Evolutionary conservation across 2,329 filamentous ascomycete species (phyloP), one percentile per base, ranked within the genome.

Genomic region (Aspergillus sp.): DNA sequence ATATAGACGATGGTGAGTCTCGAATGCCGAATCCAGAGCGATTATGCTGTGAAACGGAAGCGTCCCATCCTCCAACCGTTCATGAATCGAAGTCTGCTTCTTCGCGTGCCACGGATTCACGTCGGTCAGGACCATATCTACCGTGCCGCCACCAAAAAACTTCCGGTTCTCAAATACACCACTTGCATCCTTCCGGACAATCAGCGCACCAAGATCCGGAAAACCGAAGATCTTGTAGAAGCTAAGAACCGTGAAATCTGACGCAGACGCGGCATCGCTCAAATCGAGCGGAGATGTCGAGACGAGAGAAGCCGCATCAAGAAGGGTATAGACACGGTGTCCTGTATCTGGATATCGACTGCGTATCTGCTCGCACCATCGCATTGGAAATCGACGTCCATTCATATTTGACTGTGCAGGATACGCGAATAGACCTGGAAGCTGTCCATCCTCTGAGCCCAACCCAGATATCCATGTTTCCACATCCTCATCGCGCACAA

Each of bases 151-250:
- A 5, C 93, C 93, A 74, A 99, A 99, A 67, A 96, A 99, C 60
- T 79, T 86, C 58, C 91, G 85, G 42, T 80, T 78, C 32, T 83
- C 78, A 47, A 96, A 86, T 3, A 88, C 70, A 39, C 81, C 72
- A 6, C 84, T 85, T 12, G 89, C 84, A 32, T 84, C 81, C 64
- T 90, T 92, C 42, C 89, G 86, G 12, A 98, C 86, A 30, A 98
- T 86, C 57, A 99, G 76, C 1, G 88, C 92, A 2, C 93, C 93
- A 2, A 98, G 79, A 70, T 98, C 91, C 0, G 93, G 93, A 63
- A 97, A 97, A 1, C 95, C 93, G 72, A 98, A 98, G n/a, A 97
- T 93, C 73, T 98, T 99, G 78, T 97, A 96, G 62, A 98, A 86
- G 72, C 93, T 97, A 42, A 98, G 68, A 0, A 91, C 89, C 0